Percentiles rank a stretch among this genome's conserved stretches.
Evolutionary conservation across 2,329 filamentous ascomycete genomes (phyloP).

Genomic region (Elsinoe ampelina): DNA sequence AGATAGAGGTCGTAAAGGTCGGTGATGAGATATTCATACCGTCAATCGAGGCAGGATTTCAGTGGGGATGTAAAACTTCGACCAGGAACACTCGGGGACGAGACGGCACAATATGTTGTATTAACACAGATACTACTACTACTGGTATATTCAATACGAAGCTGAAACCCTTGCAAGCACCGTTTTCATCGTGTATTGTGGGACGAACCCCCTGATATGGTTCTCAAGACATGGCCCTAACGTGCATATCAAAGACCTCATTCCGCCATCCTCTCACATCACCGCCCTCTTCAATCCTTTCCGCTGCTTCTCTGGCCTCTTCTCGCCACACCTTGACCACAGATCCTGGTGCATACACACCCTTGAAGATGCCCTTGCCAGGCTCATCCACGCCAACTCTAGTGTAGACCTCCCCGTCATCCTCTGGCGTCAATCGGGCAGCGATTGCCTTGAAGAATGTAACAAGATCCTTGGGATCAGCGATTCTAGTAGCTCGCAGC

Average conservation of each 20-base stretch:
- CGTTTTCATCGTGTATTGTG: neutral
- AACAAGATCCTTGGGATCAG: slow-evolving; percentile 65
- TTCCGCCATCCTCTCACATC: slow-evolving; percentile 71
- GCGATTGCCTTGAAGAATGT: slow-evolving; percentile 77
- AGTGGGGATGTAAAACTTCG: too few species aligned
- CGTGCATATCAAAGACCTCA: slow-evolving; percentile 58
- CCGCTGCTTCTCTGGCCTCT: slow-evolving; percentile 59
- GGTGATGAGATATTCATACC: too few species aligned
- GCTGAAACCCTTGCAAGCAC: neutral
- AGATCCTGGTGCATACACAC: slow-evolving; percentile 80
- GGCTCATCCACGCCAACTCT: slow-evolving; percentile 59
- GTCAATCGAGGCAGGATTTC: too few species aligned
- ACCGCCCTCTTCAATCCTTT: slow-evolving; percentile 62
- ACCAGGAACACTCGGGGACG: too few species aligned
- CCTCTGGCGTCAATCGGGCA: slow-evolving; percentile 61
- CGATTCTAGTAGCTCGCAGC: slow-evolving; percentile 73
- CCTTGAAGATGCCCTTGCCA: slow-evolving; percentile 61
- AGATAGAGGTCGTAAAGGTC: too few species aligned
- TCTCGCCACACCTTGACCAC: slow-evolving; percentile 84
- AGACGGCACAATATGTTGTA: too few species aligned
- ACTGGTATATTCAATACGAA: too few species aligned
- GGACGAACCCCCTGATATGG: neutral
- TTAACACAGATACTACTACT: too few species aligned
- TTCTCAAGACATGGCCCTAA: slow-evolving; percentile 14
- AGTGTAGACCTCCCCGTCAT: slow-evolving; percentile 68